phyloP scores from a whole-genome alignment of 108 stramenopile genomes.

The Skeletonema grethae region DNA sequence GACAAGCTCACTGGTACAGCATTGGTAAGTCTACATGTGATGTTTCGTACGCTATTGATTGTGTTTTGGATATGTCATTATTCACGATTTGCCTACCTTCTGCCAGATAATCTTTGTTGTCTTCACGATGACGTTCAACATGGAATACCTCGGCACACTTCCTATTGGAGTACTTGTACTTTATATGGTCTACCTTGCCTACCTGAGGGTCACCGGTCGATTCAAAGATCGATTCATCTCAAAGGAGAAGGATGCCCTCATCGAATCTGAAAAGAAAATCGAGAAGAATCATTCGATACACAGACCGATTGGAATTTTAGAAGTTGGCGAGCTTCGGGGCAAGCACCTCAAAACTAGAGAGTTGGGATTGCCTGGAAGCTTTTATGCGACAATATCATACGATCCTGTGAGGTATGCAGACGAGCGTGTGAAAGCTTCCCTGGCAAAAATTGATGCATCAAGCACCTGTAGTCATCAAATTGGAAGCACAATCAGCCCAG shows the following conservation, averaged over 20 bases:
- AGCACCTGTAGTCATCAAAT: conserved; percentile 57
- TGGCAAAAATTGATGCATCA: conserved; percentile 54
- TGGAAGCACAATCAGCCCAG: conserved; percentile 56
- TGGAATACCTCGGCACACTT: conserved; percentile 52
- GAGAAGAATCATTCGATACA: conserved; percentile 52
- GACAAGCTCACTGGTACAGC: conserved; percentile 54
- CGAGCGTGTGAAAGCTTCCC: conserved; percentile 32
- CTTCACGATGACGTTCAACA: conserved; percentile 36
- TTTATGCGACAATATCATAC: conserved; percentile 60
- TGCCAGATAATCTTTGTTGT: conserved; percentile 41
- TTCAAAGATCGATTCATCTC: conserved; percentile 58
- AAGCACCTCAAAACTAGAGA: conserved; percentile 68
- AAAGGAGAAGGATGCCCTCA: conserved; percentile 58
- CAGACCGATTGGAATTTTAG: conserved; percentile 66
- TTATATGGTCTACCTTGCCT: conserved; percentile 56
- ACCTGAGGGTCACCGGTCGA: conserved; percentile 32
- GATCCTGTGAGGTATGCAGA: conserved; percentile 61
- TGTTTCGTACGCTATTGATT: conserved; percentile 11
- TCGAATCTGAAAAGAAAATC: conserved; percentile 54
- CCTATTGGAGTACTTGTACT: conserved; percentile 57
- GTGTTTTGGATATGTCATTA: not conserved
- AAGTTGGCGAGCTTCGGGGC: conserved; percentile 56
- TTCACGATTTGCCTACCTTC: not conserved
- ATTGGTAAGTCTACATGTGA: conserved; percentile 40
- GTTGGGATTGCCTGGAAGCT: conserved; percentile 73